Evolutionary conservation across 106 monocot genomes (phyloP), one percentile per base, ranked within the genome.

Genomic region (Platanthera zijinensis): DNA sequence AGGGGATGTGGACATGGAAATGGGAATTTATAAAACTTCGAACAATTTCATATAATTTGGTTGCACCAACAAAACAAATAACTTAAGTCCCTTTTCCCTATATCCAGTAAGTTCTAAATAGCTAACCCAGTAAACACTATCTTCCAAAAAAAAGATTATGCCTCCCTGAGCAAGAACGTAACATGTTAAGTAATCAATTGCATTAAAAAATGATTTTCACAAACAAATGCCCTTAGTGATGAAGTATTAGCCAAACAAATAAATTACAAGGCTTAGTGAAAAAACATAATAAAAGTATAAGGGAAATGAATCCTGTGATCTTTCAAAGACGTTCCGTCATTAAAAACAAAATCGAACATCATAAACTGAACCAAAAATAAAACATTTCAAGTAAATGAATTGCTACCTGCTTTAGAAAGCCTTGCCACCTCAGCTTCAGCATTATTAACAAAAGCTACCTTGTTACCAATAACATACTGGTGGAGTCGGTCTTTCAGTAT

Each of bases 341-440:
- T 66, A 70, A 21, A 48, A 62, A 70, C 17, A 48, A 70, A 6
- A 30, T 6, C 6, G 70, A 15, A n/a, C 25, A 70, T 70, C 6
- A 46, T 39, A 39, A 39, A 70, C 0, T 48, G 17, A 14, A 39
- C 45, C 15, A 47, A 68, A 68, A 4, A 66, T 57, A 39, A 6
- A 28, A 12, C 0, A 45, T 61, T 39, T 2, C 8, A 76, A 25
- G 19, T 10, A 15, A 46, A 69, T 32, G 47, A 75, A 45, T 12
- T 49, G 22, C 28, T 78, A 92, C 96, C 96, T 75, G 96, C 96
- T 84, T 88, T 84, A 39, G 96, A 96, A 72, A 96, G 92, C 80
- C 80, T 90, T 75, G 84, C 56, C 32, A 96, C 92, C 80, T 96
- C 92, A 75, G 88, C 90, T 80, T 92, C 87, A 63, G 92, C 90